Base-by-base conservation (phyloP, 192 early-diverging fungal genomes). In the Thoreauomyces humboldtii region DNA sequence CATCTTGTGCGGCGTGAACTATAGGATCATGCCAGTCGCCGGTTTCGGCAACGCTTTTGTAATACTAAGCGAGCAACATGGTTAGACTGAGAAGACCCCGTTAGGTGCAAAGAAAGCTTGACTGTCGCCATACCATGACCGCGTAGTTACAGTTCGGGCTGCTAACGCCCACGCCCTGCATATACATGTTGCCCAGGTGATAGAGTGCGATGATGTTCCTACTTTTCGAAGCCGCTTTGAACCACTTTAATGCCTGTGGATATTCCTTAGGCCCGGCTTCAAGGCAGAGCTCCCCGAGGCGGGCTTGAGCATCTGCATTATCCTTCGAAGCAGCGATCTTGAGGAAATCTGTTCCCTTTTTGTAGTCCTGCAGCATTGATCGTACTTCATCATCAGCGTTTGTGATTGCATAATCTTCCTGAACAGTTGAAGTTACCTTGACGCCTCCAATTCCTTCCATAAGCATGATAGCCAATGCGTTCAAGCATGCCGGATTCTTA, bases 381-480 rank as follows among this genome's bases (percentile, higher is more conserved):
- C n/a, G n/a, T n/a, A n/a, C n/a, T n/a, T n/a, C n/a, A n/a, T n/a
- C n/a, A n/a, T n/a, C n/a, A n/a, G n/a, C n/a, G n/a, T n/a, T n/a
- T n/a, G n/a, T n/a, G n/a, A n/a, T n/a, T n/a, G n/a, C n/a, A n/a
- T n/a, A n/a, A n/a, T n/a, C n/a, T n/a, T n/a, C n/a, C n/a, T n/a
- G n/a, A n/a, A n/a, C n/a, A n/a, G n/a, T n/a, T n/a, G n/a, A n/a
- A 71, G 22, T 9, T 36, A 29, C 59, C 61, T 55, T 71, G 43
- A 9, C 71, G 45, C 21, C 80, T 64, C 21, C 53, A 78, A 27
- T 81, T 67, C 93, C 96, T 24, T 85, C 73, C 55, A 85, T 69
- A 32, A 88, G 75, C 89, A 98, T 93, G 37, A 85, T 70, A n/a
- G 92, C 96, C 32, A 98, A 65, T 14, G 81, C 89, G 67, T 92